phyloP scores from a whole-genome alignment of 192 early-diverging fungal species.

The Coemansia sp. region DNA sequence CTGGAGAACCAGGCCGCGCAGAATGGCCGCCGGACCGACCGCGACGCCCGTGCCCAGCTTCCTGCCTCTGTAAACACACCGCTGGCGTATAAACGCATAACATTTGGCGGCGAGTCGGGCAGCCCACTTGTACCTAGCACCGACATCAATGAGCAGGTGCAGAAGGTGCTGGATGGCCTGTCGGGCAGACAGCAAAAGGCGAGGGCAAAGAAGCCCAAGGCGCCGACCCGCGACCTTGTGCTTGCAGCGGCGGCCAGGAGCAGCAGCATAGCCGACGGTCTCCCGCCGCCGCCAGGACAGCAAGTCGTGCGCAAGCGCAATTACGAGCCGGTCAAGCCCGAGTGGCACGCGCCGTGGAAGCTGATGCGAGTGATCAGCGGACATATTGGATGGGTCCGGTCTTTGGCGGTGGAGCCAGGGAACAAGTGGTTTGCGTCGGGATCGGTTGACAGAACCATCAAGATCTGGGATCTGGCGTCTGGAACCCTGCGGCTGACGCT shows the following conservation, averaged over 20 bases:
- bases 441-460: conserved; percentile 95
- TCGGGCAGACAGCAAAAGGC: conserved; percentile 18
- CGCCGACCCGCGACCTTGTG: conserved; percentile 25
- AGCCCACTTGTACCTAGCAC: neutral
- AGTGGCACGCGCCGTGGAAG: conserved; percentile 99
- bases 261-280: neutral
- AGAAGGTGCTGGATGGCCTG: conserved; percentile 31
- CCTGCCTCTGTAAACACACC: too few species aligned
- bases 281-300: conserved; percentile 25
- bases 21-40: too few species aligned
- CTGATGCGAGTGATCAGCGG: conserved; percentile 88
- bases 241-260: conserved; percentile 15
- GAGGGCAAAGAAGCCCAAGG: conserved; percentile 20
- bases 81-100: conserved; percentile 9
- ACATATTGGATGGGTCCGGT: conserved; percentile 95
- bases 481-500: conserved; percentile 91
- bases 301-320: conserved; percentile 40
- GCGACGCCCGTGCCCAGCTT: too few species aligned
- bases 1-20: conserved; percentile 3
- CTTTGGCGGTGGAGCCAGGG: conserved; percentile 85
- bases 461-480: conserved; percentile 99
- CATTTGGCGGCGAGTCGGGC: neutral
- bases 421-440: conserved; percentile 99
- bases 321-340: conserved; percentile 53
- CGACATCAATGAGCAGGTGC: conserved; percentile 31